phyloP scores from a whole-genome alignment of 2,329 filamentous ascomycete species.

The Neofusicoccum laricinum region DNA sequence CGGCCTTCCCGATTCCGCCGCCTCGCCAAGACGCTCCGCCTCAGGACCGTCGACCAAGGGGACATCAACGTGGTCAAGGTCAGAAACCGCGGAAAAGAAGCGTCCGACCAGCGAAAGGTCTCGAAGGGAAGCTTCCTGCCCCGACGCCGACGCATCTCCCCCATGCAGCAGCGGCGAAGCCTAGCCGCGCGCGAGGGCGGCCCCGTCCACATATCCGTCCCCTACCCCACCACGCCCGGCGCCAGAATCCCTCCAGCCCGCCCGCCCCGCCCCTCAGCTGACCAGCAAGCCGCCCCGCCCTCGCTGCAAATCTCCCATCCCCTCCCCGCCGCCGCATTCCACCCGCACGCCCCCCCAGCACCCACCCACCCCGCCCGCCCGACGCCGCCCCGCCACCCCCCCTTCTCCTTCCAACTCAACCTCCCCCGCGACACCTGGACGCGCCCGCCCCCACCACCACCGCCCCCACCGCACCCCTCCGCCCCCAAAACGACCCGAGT shows the following conservation, averaged over 20 bases:
- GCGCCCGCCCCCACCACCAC: not conserved
- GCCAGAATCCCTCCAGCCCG: not conserved
- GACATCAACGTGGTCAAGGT: not conserved
- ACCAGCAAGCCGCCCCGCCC: not conserved
- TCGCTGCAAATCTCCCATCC: not conserved
- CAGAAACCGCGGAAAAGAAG: not conserved
- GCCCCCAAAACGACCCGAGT: constrained; percentile 2
- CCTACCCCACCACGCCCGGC: not conserved
- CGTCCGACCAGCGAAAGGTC: not conserved
- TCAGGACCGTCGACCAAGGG: not conserved
- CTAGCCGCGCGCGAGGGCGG: not conserved
- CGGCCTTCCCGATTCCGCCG: not conserved
- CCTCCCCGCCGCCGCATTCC: not conserved
- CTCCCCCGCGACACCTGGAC: not conserved
- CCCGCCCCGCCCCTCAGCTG: not conserved
- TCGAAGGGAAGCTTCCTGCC: not conserved
- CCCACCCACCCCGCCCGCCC: not conserved
- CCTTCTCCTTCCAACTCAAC: not conserved
- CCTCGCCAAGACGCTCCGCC: not conserved
- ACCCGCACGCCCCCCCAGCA: too few species aligned
- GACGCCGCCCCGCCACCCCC: not conserved
- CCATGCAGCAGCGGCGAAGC: not conserved
- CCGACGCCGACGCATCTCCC: not conserved
- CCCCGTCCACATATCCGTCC: not conserved
- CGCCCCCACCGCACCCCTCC: not conserved